Evolutionary conservation across 352 stramenopile genomes (phyloP).

Genomic region (Phytophthora crassamura): DNA sequence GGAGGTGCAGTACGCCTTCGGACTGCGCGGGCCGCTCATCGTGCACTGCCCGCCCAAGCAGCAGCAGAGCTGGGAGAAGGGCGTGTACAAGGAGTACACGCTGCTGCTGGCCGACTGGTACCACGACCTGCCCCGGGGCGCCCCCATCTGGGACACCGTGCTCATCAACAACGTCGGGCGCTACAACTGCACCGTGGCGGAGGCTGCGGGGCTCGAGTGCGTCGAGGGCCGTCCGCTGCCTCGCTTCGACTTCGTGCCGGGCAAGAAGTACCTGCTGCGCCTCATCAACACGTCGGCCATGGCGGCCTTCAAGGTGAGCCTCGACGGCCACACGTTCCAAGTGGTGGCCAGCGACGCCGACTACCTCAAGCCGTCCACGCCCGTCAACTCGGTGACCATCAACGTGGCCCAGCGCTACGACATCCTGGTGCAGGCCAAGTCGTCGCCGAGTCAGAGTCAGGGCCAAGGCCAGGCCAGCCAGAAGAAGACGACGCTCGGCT

Average conservation of each 20-base stretch:
- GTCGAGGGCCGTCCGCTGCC: conserved; percentile 25
- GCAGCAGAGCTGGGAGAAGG: conserved; percentile 42
- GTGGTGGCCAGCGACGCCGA: conserved; percentile 32
- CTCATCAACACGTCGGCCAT: conserved; percentile 54
- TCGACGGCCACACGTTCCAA: conserved; percentile 40
- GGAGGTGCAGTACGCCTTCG: conserved; percentile 50
- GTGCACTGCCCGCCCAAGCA: conserved; percentile 36
- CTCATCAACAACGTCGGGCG: conserved; percentile 52
- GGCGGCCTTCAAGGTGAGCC: conserved; percentile 52
- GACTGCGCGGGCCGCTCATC: conserved; percentile 49
- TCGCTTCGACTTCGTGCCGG: conserved; percentile 37
- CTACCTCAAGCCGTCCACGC: conserved; percentile 41
- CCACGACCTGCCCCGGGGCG: conserved; percentile 39
- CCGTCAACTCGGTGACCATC: conserved; percentile 40
- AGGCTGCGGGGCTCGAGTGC: conserved; percentile 32
- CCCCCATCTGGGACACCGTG: conserved; percentile 50
- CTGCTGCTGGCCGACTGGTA: conserved; percentile 52
- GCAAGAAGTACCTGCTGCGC: conserved; percentile 47
- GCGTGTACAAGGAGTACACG: conserved; percentile 47
- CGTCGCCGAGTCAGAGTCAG: conserved; percentile 4
- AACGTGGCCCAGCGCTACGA: conserved; percentile 50
- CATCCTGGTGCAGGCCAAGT: conserved; percentile 46
- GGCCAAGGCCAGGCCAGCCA: conserved; percentile 19
- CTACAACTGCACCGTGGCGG: conserved; percentile 48
- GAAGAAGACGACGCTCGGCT: conserved; percentile 20